These are phyloP conservation scores for Albifimbria verrucaria DNA, from an alignment of 2,329 filamentous ascomycete genomes.

Conservation along the genomic window DNA sequence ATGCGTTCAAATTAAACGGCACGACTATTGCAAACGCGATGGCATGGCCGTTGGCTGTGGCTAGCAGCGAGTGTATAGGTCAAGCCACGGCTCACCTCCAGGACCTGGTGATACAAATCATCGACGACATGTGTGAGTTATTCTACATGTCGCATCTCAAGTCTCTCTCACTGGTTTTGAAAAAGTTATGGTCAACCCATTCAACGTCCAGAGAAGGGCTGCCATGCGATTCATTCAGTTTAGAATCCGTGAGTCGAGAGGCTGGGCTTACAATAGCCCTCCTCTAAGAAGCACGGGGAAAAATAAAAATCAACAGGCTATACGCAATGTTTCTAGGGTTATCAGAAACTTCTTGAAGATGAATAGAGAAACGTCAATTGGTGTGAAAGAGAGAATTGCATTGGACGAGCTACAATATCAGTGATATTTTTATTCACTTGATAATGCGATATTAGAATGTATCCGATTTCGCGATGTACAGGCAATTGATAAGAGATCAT, in stretches of 20 bases:
- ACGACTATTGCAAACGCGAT: not conserved
- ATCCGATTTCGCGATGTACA: too few species aligned
- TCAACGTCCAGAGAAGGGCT: not conserved
- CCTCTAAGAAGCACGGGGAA: too few species aligned
- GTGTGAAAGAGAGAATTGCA: too few species aligned
- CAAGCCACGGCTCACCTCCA: not conserved
- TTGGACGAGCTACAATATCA: too few species aligned
- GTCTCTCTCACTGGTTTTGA: not conserved
- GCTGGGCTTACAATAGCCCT: not conserved
- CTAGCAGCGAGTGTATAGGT: not conserved
- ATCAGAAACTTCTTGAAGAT: too few species aligned
- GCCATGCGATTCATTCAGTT: not conserved
- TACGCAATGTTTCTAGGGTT: too few species aligned
- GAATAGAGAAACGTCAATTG: too few species aligned
- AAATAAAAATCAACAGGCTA: too few species aligned
- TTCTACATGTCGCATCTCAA: not conserved
- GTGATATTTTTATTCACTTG: too few species aligned
- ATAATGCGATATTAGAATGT: too few species aligned
- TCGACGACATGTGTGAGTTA: not conserved
- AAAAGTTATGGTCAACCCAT: not conserved
- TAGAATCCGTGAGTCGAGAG: not conserved
- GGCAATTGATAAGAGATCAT: too few species aligned
- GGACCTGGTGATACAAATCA: not conserved
- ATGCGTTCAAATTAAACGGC: not conserved
- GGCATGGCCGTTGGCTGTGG: not conserved